Evolutionary conservation across 2,329 filamentous ascomycete species (phyloP), one percentile per base, ranked within the genome.

Genomic region (Diaporthe vexans): DNA sequence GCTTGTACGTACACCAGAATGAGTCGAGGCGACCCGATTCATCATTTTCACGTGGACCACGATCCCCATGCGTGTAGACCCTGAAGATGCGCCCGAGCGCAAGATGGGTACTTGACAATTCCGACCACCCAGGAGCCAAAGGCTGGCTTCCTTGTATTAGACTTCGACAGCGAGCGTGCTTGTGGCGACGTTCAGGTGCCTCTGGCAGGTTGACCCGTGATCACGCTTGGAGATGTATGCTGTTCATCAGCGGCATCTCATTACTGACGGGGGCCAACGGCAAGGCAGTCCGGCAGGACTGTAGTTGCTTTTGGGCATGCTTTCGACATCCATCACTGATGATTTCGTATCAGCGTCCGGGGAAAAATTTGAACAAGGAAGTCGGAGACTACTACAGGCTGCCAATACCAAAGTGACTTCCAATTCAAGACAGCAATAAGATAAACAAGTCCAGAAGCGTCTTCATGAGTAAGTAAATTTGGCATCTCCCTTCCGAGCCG

Each of bases 11-110:
- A 33, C 46, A 24, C 40, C 46, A 46, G 63, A 67, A 67, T 52
- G 46, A 67, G 63, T 67, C 63, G 63, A 67, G 46, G 46, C 26
- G 61, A 37, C 46, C 63, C 33, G 63, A 67, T 67, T 52, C 46
- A 67, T 67, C 63, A 67, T 67, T 67, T 67, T 52, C 46, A 67
- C 46, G 46, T 67, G 63, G 63, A 48, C 46, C 46, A 37, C 46
- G 13, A 52, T 35, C 63, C 63, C 46, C 46, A 52, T 67, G 46
- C 33, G 15, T 21, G 63, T 24, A 37, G 63, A 67, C 63, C 63
- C 63, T 67, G 29, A 67, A n/a, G 46, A 67, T 52, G 21, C 63
- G 63, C 63, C 63, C 63, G 63, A 52, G 63, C 46, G 63, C 46
- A 19, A 40, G 63, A 67, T 52, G 63, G 43, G n/a, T 24, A 52